Base-by-base conservation (phyloP, 1,284 basidiomycete species). In the Sporisorium exsertum region DNA sequence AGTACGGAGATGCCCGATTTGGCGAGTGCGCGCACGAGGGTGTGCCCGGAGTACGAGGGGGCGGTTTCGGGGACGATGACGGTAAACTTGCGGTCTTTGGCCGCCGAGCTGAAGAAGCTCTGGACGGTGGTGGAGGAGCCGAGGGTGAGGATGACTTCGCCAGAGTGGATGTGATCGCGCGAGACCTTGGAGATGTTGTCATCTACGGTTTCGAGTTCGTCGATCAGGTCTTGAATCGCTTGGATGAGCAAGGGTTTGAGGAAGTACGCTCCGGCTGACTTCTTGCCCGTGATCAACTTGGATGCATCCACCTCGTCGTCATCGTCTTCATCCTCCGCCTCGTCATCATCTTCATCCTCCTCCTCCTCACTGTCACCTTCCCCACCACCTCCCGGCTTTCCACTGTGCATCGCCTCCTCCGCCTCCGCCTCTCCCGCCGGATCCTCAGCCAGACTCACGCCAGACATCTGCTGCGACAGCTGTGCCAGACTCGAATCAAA, bases 21-120 rank as follows among this genome's bases (percentile, higher is more conserved):
- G 22, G 43, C 89, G 71, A 91, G 88, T 0, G 12, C 49, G 5
- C 79, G 71, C 5, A 95, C 94, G 90, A 96, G 92, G 65, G 91
- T 89, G 78, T 92, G 93, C 16, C 96, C 96, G 42, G 90, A 90
- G 83, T 93, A 95, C 90, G 92, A 92, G 15, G 96, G 96, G 12
- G 93, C 94, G 0, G 94, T 94, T 87, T 98, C 95, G 18, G 94
- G 93, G 12, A 98, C 94, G 73, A 99, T 95, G 59, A 96, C 95
- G 27, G 95, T 97, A 84, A 95, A 98, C 85, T 95, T 95, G 78
- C 94, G 90, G 83, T 94, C 91, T 78, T 94, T 92, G 22, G 92
- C 93, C 1, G 95, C 96, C 13, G 93, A 89, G 85, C 94, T 95
- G 57, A 99, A 88, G 87, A 98, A 99, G 2, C 92, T 89, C 85